A percentile compares a stretch with the other conserved stretches of the same genome.
Evolutionary conservation across 257 asterid genomes (phyloP).

Genomic region (Cruciata laevipes): DNA sequence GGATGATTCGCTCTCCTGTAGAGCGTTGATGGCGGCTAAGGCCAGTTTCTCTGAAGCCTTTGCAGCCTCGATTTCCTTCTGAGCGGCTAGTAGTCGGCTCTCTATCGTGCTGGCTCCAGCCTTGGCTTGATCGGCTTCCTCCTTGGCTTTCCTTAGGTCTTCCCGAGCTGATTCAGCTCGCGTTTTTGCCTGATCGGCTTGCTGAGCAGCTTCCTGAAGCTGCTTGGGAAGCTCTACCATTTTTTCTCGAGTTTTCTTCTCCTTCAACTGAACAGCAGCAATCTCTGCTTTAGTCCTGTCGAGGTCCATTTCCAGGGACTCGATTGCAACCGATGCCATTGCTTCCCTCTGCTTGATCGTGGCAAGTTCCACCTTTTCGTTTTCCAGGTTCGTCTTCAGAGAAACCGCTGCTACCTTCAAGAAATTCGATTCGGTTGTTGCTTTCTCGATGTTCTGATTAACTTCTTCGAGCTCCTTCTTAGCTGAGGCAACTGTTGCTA

Average conservation of each 20-base stretch:
- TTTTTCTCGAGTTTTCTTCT: slow-evolving; percentile 66
- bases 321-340: slow-evolving; percentile 69
- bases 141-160: slow-evolving; percentile 56
- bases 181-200: slow-evolving; percentile 55
- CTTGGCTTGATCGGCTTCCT: slow-evolving; percentile 72
- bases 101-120: slow-evolving; percentile 54
- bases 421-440: slow-evolving; percentile 44
- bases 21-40: slow-evolving; percentile 67
- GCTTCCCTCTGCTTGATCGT: slow-evolving; percentile 69
- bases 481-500: slow-evolving; percentile 43
- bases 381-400: slow-evolving; percentile 57
- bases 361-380: slow-evolving; percentile 51
- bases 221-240: slow-evolving; percentile 63
- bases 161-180: slow-evolving; percentile 46
- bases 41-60: slow-evolving; percentile 86
- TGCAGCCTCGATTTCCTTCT: slow-evolving; percentile 90
- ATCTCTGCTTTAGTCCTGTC: slow-evolving; percentile 54
- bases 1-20: slow-evolving; percentile 69
- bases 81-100: slow-evolving; percentile 62
- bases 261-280: slow-evolving; percentile 42
- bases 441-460: slow-evolving; percentile 59
- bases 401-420: slow-evolving; percentile 68
- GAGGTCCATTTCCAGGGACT: slow-evolving; percentile 81
- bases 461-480: slow-evolving; percentile 75
- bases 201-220: slow-evolving; percentile 63